Conservation (phyloP, 139 green algal genomes). For the Coccomyxa sp. region DNA sequence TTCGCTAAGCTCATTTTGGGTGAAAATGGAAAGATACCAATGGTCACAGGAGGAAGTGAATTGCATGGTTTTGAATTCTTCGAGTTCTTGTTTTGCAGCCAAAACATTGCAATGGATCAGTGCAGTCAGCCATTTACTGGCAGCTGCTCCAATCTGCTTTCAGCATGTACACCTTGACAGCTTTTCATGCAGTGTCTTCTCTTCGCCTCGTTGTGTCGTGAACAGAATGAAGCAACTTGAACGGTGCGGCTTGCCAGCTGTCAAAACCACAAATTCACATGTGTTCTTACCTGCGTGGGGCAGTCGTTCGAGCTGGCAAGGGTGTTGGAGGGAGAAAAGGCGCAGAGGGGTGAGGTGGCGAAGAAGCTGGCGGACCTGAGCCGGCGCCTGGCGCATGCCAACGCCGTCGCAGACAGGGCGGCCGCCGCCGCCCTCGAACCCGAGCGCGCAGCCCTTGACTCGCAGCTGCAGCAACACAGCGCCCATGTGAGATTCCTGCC, state of each 20-base stretch:
- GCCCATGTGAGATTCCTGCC: background rate
- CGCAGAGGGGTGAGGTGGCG: slow-evolving; percentile 43
- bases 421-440: slow-evolving; percentile 28
- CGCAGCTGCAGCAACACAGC: slow-evolving; percentile 44
- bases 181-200: too few relatives aligned
- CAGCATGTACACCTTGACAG: too few relatives aligned
- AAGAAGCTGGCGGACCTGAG: slow-evolving; percentile 54
- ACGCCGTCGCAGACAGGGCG: background rate
- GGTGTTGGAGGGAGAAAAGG: slow-evolving; percentile 78
- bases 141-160: too few relatives aligned
- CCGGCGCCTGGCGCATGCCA: slow-evolving; percentile 43
- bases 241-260: background rate
- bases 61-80: too few relatives aligned
- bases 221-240: too few relatives aligned
- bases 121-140: too few relatives aligned
- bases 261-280: background rate
- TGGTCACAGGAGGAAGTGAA: background rate
- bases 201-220: too few relatives aligned
- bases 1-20: background rate
- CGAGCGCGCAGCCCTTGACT: slow-evolving; percentile 31
- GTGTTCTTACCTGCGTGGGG: background rate
- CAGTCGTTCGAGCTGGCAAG: slow-evolving; percentile 30
- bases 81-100: too few relatives aligned
- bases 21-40: background rate
- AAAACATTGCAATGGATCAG: too few relatives aligned